Conservation (phyloP, 768 basidiomycete species). For the Boletus reticulatus region DNA sequence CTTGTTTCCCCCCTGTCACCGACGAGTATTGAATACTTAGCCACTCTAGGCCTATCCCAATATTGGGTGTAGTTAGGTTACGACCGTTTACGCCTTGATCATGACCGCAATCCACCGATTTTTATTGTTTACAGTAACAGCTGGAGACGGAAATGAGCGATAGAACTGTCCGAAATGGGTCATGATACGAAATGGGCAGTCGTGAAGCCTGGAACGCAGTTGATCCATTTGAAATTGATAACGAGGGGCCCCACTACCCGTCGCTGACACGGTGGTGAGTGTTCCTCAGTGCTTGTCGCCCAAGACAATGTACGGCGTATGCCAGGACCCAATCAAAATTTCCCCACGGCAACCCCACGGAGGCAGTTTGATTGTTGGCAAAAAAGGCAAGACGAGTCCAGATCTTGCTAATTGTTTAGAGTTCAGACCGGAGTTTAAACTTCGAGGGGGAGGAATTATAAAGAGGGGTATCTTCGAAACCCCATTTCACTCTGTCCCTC, state of each 20-base stretch:
- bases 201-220: background rate
- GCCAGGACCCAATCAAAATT: background rate
- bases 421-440: slow-evolving; percentile 53
- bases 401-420: slow-evolving; percentile 22
- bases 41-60: background rate
- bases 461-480: slow-evolving; percentile 31
- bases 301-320: background rate
- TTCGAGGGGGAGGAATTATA: slow-evolving; percentile 40
- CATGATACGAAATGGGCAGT: too few species aligned
- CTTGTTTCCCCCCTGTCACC: background rate
- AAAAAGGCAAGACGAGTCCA: slow-evolving; percentile 23
- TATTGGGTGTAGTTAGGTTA: slow-evolving; percentile 19
- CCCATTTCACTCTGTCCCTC: slow-evolving; percentile 34
- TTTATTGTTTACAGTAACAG: background rate
- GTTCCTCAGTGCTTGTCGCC: background rate
- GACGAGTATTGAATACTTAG: slow-evolving; percentile 17
- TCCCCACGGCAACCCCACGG: slow-evolving; percentile 6
- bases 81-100: slow-evolving; percentile 18
- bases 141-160: slow-evolving; percentile 13
- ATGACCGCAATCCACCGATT: slow-evolving; percentile 16
- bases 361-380: slow-evolving; percentile 17
- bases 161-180: slow-evolving; percentile 2
- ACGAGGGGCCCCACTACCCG: background rate
- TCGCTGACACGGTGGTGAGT: slow-evolving; percentile 6
- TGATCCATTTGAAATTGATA: slow-evolving; percentile 29